Evolutionary conservation across 257 asterid genomes (phyloP).

Genomic region (Przewalskia tangutica): DNA sequence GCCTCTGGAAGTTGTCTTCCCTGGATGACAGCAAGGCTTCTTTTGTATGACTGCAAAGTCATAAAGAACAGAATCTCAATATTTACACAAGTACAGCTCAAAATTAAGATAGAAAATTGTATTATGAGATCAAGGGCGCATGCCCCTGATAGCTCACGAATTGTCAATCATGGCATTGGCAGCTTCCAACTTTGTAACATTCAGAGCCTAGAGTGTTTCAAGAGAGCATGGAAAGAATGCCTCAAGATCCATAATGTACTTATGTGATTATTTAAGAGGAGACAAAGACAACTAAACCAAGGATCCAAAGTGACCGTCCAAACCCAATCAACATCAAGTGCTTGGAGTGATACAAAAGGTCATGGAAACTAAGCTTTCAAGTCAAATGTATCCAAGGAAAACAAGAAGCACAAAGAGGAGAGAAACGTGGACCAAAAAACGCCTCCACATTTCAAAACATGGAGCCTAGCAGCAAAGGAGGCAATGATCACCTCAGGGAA

Average conservation of each 20-base stretch:
- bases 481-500: neutral
- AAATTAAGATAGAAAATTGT: neutral
- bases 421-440: neutral
- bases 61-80: neutral
- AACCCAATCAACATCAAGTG: neutral
- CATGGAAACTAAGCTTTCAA: neutral
- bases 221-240: neutral
- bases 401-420: neutral
- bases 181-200: neutral
- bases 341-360: neutral
- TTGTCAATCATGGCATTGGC: neutral
- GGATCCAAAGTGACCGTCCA: neutral
- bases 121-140: neutral
- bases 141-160: neutral
- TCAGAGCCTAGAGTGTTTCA: neutral
- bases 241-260: neutral
- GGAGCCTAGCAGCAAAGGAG: neutral
- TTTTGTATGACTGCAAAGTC: slow-evolving; percentile 37
- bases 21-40: slow-evolving; percentile 28
- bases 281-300: neutral
- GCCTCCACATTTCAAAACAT: neutral
- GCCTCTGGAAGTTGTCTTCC: slow-evolving; percentile 19
- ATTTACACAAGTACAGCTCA: neutral
- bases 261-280: neutral
- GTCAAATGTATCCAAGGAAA: neutral